Conservation (phyloP, 805 yeast genomes). For the Metschnikowia reukaufii region DNA sequence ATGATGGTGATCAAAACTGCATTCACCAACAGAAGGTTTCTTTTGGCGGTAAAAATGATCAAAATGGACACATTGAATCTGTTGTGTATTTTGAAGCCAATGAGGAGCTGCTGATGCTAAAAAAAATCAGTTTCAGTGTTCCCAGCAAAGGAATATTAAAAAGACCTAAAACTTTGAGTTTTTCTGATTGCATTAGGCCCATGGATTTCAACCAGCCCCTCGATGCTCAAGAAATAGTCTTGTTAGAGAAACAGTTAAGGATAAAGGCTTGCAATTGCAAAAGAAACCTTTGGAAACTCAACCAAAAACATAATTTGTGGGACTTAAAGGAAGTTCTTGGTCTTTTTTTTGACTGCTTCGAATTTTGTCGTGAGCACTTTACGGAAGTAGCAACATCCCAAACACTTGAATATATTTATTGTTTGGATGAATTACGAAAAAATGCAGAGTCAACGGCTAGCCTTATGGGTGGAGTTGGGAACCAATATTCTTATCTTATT, state of each 20-base stretch:
- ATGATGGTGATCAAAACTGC: background rate
- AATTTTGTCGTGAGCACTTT: slow-evolving; percentile 1
- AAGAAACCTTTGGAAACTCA: background rate
- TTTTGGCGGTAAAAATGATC: background rate
- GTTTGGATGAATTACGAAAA: background rate
- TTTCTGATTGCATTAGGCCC: background rate
- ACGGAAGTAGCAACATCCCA: background rate
- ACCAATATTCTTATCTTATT: background rate
- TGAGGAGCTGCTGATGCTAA: background rate
- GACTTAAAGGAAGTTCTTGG: background rate
- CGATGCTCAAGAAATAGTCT: background rate
- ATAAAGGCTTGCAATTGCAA: background rate
- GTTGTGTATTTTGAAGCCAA: background rate
- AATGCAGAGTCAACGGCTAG: background rate
- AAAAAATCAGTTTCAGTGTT: background rate
- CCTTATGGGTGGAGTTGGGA: background rate
- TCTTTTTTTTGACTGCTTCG: slow-evolving; percentile 2
- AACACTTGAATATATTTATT: background rate
- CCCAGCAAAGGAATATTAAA: background rate
- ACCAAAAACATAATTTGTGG: background rate
- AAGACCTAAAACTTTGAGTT: background rate
- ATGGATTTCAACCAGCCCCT: background rate
- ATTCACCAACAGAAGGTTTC: background rate
- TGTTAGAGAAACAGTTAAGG: background rate
- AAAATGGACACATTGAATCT: background rate